Percentiles rank a stretch among this genome's conserved stretches.
Conservation (phyloP, 371 early-diverging fungal genomes). For the Blakeslea trispora region DNA sequence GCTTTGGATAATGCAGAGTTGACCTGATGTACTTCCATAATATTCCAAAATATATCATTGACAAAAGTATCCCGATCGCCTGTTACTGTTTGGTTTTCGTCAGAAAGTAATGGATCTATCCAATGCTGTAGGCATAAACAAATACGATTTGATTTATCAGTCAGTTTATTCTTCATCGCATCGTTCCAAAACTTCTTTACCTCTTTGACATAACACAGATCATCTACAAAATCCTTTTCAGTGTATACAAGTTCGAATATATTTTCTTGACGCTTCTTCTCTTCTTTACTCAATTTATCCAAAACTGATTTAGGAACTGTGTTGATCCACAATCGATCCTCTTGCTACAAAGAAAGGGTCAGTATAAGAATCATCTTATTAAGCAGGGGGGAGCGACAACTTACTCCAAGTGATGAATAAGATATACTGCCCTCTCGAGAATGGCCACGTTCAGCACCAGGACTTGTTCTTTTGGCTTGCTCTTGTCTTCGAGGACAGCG, state of each 20-base stretch:
- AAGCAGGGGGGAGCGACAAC: no score
- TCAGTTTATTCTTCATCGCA: no score
- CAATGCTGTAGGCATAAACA: conserved; percentile 63
- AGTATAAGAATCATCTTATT: no score
- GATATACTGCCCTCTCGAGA: conserved; percentile 24
- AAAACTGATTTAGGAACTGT: conserved; percentile 71
- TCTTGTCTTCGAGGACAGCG: conserved; percentile 68
- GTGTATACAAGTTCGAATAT: conserved; percentile 92
- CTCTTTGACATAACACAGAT: conserved; percentile 57
- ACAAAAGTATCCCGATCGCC: conserved; percentile 69
- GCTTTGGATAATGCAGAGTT: conserved; percentile 69
- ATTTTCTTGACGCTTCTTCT: conserved; percentile 90
- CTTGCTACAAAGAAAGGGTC: conserved; percentile 11
- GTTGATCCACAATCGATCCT: conserved; percentile 61
- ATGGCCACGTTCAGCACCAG: conserved; percentile 6
- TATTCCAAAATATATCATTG: conserved; percentile 80
- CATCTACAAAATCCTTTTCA: conserved; percentile 90
- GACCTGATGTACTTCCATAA: conserved; percentile 68
- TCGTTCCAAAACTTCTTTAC: conserved; percentile 38
- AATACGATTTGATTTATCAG: background rate
- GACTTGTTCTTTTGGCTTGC: conserved; percentile 15
- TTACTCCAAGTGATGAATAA: background rate
- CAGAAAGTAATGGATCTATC: conserved; percentile 71
- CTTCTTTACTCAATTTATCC: conserved; percentile 68
- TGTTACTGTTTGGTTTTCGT: conserved; percentile 58